phyloP scores from a whole-genome alignment of 306 rosid genomes.

The cucumber (Cucumis sativus) region Cucumber_9930_V3 NC_026656.2:12974001-12974500 shows the following conservation, averaged over 20 bases:
- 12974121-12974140: not conserved
- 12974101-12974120: not conserved
- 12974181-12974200: not conserved
- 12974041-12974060: not conserved
- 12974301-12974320: conserved; percentile 66
- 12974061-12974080: not conserved
- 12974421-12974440: conserved; percentile 11
- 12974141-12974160: not conserved
- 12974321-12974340: conserved; percentile 45
- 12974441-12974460: conserved; percentile 14
- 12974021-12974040: not conserved
- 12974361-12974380: conserved; percentile 58
- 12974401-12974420: conserved; percentile 48
- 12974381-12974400: conserved; percentile 81
- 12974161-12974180: not conserved
- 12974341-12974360: conserved; percentile 60
- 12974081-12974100: not conserved
- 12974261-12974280: not conserved
- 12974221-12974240: not conserved
- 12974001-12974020: not conserved
- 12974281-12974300: not conserved
- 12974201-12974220: not conserved
- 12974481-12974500: conserved; percentile 6
- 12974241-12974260: not conserved
- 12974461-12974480: not conserved